Evolutionary conservation across 2,329 filamentous ascomycete genomes (phyloP).

Genomic region (Aureobasidium sp.): DNA sequence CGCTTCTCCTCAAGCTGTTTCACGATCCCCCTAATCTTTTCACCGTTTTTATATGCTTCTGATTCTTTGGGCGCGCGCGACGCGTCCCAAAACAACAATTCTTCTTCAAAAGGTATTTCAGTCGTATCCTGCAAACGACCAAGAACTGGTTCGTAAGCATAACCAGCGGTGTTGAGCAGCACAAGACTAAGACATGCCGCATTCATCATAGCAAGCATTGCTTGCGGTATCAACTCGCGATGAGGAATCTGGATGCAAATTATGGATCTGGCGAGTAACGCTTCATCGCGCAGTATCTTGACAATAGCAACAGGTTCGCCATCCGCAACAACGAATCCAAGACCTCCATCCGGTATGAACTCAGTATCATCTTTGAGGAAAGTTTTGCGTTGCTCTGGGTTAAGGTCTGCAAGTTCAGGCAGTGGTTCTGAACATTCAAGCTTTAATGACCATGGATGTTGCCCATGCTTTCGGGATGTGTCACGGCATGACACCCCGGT

Average conservation of each 20-base stretch:
- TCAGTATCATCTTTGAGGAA: not conserved
- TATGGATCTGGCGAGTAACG: not conserved
- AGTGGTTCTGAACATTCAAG: not conserved
- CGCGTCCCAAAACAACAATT: slow-evolving; percentile 20
- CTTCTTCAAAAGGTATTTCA: slow-evolving; percentile 15
- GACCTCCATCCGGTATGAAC: not conserved
- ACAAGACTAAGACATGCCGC: not conserved
- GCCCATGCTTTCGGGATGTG: not conserved
- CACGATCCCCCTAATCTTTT: not conserved
- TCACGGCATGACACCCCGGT: not conserved
- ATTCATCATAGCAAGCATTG: not conserved
- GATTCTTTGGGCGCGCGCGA: slow-evolving; percentile 25
- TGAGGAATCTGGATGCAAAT: not conserved
- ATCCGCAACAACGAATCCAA: not conserved
- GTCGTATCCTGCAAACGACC: slow-evolving; percentile 13
- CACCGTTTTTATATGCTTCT: not conserved
- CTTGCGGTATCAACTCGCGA: not conserved
- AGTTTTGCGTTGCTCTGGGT: not conserved
- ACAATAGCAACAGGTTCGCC: not conserved
- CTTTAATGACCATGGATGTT: slow-evolving; percentile 1
- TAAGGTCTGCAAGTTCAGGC: not conserved
- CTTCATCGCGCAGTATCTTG: slow-evolving; percentile 3
- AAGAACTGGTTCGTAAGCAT: slow-evolving; percentile 3
- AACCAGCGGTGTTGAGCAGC: not conserved
- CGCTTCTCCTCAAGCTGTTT: not conserved